Evolutionary conservation across 495 filamentous ascomycete genomes (phyloP), one percentile per base, ranked within the genome.

Genomic region (Aspergillus bridgeri): DNA sequence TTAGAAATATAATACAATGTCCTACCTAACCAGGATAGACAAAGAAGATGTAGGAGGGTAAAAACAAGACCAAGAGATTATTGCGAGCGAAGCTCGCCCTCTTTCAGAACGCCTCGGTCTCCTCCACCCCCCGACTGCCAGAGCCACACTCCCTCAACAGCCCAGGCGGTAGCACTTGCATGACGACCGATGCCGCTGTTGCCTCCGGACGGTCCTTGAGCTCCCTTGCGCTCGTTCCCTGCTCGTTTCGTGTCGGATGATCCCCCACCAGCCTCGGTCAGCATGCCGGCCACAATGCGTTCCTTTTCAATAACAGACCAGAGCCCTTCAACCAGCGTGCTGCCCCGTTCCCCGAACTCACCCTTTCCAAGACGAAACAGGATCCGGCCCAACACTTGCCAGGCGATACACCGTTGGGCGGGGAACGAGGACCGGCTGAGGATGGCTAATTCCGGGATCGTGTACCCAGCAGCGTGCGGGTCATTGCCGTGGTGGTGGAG

Each of bases 401-500:
- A 96, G 2, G 95, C 92, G 13, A 98, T 76, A 61, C 94, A 98
- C 2, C 95, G 79, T 74, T 98, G 94, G 1, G 86, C 83, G 4
- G 95, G 83, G 52, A 95, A 91, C 0, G 86, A 81, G 44, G 87
- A 92, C n/a, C 91, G 81, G 21, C 89, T 85, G 38, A 97, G 76
- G 18, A 87, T 82, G 7, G 92, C 89, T 2, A 98, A 79, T 71
- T 98, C 94, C 0, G 87, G 87, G 24, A 98, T 81, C 1, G 95
- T 97, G 69, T 98, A 98, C 0, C 94, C 94, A 0, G 94, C 94
- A 0, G 92, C 90, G 64, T 94, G 90, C 13, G 94, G 94, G 6
- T 95, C 92, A 46, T 95, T 85, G 59, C 86, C 92, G 70, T 98
- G 94, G 70, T 98, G 94, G 71, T 98, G 94, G 42, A 98, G 79